Conservation (phyloP, 306 rosid species). For the Inga leiocalycina region DNA sequence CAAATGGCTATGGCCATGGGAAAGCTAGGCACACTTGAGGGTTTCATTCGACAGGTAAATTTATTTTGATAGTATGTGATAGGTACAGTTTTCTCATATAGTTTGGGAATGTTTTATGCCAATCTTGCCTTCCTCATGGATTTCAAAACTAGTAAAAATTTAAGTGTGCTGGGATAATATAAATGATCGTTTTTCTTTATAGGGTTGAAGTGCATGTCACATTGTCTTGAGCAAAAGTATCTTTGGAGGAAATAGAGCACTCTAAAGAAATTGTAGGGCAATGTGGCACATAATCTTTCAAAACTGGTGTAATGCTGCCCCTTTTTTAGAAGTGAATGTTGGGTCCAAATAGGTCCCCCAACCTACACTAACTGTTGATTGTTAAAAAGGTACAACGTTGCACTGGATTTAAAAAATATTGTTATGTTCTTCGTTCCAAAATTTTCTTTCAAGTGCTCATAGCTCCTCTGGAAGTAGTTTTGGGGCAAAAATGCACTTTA, state of each 20-base stretch:
- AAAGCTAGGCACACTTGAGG: conserved; percentile 91
- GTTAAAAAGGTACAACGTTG: background rate
- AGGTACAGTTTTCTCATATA: conserved; percentile 10
- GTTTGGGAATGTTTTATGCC: background rate
- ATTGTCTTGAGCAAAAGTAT: background rate
- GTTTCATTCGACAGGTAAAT: conserved; percentile 88
- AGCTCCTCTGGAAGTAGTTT: background rate
- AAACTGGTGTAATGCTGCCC: background rate
- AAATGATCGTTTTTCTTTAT: background rate
- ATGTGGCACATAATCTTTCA: background rate
- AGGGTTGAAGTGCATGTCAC: background rate
- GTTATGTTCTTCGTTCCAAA: background rate
- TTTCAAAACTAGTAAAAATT: background rate
- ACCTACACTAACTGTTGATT: background rate
- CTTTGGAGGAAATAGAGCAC: background rate
- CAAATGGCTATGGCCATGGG: conserved; percentile 99
- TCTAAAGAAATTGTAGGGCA: background rate
- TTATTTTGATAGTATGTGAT: conserved; percentile 15
- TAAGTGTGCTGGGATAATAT: background rate
- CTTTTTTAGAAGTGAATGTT: background rate
- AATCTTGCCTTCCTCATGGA: conserved; percentile 9
- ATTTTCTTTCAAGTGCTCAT: background rate
- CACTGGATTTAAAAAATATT: background rate
- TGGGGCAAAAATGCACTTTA: background rate
- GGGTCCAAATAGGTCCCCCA: background rate